These are phyloP conservation scores for Phytomonas sp. DNA, from an alignment of 208 protist genomes.

Conservation along the genomic window DNA sequence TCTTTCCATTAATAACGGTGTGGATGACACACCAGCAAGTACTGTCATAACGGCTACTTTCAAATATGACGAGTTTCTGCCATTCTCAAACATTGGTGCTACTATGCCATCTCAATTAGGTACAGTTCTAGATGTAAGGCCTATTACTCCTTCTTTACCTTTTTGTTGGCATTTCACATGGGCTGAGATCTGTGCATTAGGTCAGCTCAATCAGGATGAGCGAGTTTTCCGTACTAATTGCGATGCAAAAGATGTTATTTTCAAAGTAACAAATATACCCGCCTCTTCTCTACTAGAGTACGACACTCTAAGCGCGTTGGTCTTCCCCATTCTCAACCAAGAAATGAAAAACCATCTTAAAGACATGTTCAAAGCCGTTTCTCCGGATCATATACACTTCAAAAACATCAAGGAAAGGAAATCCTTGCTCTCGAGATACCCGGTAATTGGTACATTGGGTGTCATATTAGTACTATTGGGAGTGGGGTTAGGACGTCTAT, in stretches of 20 bases:
- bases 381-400: background rate
- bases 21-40: background rate
- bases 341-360: background rate
- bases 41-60: background rate
- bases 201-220: slow-evolving; percentile 4
- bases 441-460: background rate
- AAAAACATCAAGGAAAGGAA: background rate
- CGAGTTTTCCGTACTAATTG: background rate
- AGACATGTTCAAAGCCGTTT: background rate
- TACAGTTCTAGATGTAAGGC: slow-evolving; percentile 19
- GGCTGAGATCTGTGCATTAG: slow-evolving; percentile 24
- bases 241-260: slow-evolving; percentile 11
- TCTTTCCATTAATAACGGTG: background rate
- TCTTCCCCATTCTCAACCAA: slow-evolving; percentile 22
- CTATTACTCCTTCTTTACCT: slow-evolving; percentile 15
- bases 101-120: background rate
- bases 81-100: background rate
- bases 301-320: slow-evolving; percentile 13
- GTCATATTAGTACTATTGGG: background rate
- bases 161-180: slow-evolving; percentile 17
- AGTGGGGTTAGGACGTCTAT: background rate
- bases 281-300: slow-evolving; percentile 17
- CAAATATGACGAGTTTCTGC: background rate
- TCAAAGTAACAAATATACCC: slow-evolving; percentile 15
- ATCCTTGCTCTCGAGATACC: background rate